phyloP scores from a whole-genome alignment of 768 basidiomycete genomes.

The Cubamyces sp. region DNA sequence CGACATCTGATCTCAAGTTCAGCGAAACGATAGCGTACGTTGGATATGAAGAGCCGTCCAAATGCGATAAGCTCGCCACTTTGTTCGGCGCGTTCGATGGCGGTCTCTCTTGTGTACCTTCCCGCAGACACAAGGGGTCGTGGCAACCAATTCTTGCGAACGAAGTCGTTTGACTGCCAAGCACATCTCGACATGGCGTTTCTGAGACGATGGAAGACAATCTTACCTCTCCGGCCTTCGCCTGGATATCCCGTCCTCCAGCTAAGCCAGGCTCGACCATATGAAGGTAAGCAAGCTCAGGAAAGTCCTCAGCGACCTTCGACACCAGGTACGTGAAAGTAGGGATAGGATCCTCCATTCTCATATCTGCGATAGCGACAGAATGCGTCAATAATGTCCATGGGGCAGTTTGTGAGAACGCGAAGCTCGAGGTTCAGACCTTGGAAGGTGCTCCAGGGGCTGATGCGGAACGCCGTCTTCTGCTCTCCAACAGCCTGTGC shows the following conservation, averaged over 20 bases:
- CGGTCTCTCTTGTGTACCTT: constrained; percentile 28
- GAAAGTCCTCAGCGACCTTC: constrained; percentile 41
- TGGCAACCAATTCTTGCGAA: constrained; percentile 27
- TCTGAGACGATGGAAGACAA: too few species aligned
- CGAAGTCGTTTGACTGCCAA: constrained; percentile 21
- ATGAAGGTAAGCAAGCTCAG: constrained; percentile 46
- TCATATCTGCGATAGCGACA: constrained; percentile 41
- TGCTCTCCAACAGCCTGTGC: constrained; percentile 45
- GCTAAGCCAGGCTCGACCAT: constrained; percentile 32
- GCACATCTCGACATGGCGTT: too few species aligned
- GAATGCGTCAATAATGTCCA: neutral
- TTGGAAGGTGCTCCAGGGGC: constrained; percentile 40
- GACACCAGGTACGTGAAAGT: constrained; percentile 53
- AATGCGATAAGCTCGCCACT: constrained; percentile 29
- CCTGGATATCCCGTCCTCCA: constrained; percentile 9
- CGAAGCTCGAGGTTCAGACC: constrained; percentile 37
- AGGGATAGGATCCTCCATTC: constrained; percentile 54
- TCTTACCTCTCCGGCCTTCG: constrained; percentile 10
- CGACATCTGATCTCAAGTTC: neutral
- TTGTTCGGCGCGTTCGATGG: constrained; percentile 24
- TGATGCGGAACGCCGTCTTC: constrained; percentile 43
- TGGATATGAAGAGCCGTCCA: constrained; percentile 33
- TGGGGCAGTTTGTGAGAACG: neutral
- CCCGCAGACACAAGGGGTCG: constrained; percentile 24
- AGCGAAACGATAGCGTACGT: constrained; percentile 28